Evolutionary conservation across 129 eudicot species (phyloP).

Genomic region (Sambucus nigra): DNA sequence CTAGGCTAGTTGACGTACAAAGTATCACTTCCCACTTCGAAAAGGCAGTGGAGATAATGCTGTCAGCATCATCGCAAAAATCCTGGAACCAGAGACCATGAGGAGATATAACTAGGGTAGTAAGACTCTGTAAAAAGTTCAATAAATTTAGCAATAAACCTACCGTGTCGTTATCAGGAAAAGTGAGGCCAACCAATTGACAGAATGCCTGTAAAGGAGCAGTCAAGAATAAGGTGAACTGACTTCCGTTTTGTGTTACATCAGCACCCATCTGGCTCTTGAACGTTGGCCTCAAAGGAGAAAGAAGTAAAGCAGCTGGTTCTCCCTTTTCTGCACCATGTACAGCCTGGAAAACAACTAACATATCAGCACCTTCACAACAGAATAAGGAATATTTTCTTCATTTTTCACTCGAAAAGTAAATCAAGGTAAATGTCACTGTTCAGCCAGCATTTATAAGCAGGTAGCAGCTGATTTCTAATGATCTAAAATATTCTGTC

Average conservation of each 20-base stretch:
- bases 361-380: constrained; percentile 13
- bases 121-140: not conserved
- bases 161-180: constrained; percentile 41
- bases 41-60: constrained; percentile 63
- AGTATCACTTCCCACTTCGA: constrained; percentile 87
- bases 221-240: constrained; percentile 80
- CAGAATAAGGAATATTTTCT: not conserved
- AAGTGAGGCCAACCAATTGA: constrained; percentile 63
- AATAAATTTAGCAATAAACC: constrained; percentile 3
- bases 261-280: constrained; percentile 44
- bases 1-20: constrained; percentile 56
- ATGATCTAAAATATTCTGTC: too few relatives aligned
- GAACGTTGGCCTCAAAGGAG: constrained; percentile 71
- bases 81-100: constrained; percentile 35
- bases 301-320: constrained; percentile 71
- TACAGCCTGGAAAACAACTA: constrained; percentile 50
- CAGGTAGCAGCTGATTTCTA: too few relatives aligned
- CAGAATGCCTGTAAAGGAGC: constrained; percentile 90
- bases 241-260: constrained; percentile 54
- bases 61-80: constrained; percentile 50
- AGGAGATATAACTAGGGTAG: constrained; percentile 7
- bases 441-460: too few relatives aligned
- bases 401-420: too few relatives aligned
- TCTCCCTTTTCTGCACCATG: constrained; percentile 97
- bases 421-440: too few relatives aligned